Conservation (phyloP, 495 filamentous ascomycete species). For the Hypoxylon intermedium region DNA sequence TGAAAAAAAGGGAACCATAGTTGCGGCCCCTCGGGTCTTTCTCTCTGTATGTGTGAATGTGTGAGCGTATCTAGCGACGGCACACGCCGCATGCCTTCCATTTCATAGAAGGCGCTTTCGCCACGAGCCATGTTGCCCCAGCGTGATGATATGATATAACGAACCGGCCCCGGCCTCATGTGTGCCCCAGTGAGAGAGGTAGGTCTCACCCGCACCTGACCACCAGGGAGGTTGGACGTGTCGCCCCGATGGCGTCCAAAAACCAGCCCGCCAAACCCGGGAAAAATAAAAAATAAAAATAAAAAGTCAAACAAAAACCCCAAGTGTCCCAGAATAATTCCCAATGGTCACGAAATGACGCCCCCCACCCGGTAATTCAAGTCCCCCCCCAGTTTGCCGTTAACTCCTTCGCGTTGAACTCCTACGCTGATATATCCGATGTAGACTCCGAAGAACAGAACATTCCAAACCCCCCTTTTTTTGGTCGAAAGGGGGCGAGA, state of each 20-base stretch:
- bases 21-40: too few relatives aligned
- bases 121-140: neutral
- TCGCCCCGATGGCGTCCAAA: neutral
- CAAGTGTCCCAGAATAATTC: slow-evolving; percentile 14
- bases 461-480: slow-evolving; percentile 8
- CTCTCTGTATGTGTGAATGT: too few relatives aligned
- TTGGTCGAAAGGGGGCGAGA: neutral
- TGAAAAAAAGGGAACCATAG: too few relatives aligned
- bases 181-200: neutral
- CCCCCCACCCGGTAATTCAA: neutral
- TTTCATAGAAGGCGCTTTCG: neutral
- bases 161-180: slow-evolving; percentile 1
- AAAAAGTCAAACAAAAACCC: too few relatives aligned
- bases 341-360: neutral
- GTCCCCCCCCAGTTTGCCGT: slow-evolving; percentile 22
- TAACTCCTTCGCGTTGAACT: slow-evolving; percentile 45
- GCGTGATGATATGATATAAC: too few relatives aligned
- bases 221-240: neutral
- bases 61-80: too few relatives aligned
- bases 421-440: slow-evolving; percentile 44
- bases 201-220: neutral
- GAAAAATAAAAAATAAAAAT: neutral
- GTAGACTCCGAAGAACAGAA: slow-evolving; percentile 38
- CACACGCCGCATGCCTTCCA: neutral
- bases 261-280: slow-evolving; percentile 6